Conservation (phyloP, 257 asterid genomes). For the Solanum medicagineum region DNA sequence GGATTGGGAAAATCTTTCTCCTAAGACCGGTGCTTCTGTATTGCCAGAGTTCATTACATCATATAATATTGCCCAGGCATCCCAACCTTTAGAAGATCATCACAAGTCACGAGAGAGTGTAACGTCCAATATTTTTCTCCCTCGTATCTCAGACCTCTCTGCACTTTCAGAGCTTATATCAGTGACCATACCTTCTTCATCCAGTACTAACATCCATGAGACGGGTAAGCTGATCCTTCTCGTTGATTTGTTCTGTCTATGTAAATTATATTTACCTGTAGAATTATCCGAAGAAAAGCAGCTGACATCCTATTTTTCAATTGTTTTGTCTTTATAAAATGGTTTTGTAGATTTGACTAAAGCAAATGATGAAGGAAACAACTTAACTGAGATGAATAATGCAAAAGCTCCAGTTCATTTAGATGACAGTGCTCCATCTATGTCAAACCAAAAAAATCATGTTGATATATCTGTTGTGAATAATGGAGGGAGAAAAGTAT, state of each 20-base stretch:
- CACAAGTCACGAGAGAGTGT: conserved; percentile 9
- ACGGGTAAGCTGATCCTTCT: conserved; percentile 23
- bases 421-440: conserved; percentile 6
- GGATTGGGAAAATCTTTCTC: conserved; percentile 18
- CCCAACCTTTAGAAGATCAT: conserved; percentile 4
- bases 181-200: conserved; percentile 17
- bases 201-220: conserved; percentile 13
- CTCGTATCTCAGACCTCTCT: conserved; percentile 32
- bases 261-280: not conserved
- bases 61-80: conserved; percentile 13
- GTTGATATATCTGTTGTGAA: not conserved
- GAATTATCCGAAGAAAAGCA: not conserved
- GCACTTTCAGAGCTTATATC: conserved; percentile 45
- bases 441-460: not conserved
- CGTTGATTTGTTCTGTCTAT: not conserved
- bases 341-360: conserved; percentile 13
- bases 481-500: conserved; percentile 1
- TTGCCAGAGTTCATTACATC: conserved; percentile 22
- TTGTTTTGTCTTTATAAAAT: conserved; percentile 4
- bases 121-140: conserved; percentile 4
- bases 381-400: conserved; percentile 5
- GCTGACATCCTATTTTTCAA: not conserved
- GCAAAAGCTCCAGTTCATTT: conserved; percentile 10
- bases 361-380: conserved; percentile 3
- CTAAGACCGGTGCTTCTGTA: conserved; percentile 10